Evolutionary conservation across 2,329 filamentous ascomycete genomes (phyloP).

Genomic region (Epichloe scottii): DNA sequence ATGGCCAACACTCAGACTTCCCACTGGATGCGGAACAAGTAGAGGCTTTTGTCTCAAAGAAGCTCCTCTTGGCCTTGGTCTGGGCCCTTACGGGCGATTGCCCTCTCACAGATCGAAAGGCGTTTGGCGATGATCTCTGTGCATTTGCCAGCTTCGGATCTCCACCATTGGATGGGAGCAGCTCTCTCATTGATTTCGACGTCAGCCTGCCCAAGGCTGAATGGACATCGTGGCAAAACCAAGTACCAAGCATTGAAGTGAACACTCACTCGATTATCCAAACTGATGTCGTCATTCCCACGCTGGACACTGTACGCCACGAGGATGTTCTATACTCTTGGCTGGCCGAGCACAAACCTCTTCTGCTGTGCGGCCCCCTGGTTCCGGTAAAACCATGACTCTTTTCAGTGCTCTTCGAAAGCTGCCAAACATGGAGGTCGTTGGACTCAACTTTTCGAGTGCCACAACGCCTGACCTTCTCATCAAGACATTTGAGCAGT

Average conservation of each 20-base stretch:
- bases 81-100: conserved; percentile 97
- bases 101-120: conserved; percentile 72
- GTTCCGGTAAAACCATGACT: conserved; percentile 99
- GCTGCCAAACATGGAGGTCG: conserved; percentile 96
- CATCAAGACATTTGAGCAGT: conserved; percentile 98
- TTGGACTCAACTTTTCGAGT: conserved; percentile 98
- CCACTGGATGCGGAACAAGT: conserved; percentile 81
- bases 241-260: conserved; percentile 89
- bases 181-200: conserved; percentile 92
- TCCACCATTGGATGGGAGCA: conserved; percentile 62
- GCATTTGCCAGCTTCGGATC: conserved; percentile 77
- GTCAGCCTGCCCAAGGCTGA: conserved; percentile 75
- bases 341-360: conserved; percentile 95
- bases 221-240: conserved; percentile 88
- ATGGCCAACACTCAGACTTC: conserved; percentile 87
- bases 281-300: conserved; percentile 97
- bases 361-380: conserved; percentile 94
- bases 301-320: conserved; percentile 90
- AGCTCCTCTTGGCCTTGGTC: conserved; percentile 79
- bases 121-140: conserved; percentile 75
- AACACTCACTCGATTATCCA: conserved; percentile 97
- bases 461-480: conserved; percentile 95
- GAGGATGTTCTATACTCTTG: conserved; percentile 99
- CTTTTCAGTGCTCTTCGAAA: conserved; percentile 95
- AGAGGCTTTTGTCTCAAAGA: conserved; percentile 84